phyloP scores from a whole-genome alignment of 2,329 filamentous ascomycete species.

The Ploettnerulaceae sp. region DNA sequence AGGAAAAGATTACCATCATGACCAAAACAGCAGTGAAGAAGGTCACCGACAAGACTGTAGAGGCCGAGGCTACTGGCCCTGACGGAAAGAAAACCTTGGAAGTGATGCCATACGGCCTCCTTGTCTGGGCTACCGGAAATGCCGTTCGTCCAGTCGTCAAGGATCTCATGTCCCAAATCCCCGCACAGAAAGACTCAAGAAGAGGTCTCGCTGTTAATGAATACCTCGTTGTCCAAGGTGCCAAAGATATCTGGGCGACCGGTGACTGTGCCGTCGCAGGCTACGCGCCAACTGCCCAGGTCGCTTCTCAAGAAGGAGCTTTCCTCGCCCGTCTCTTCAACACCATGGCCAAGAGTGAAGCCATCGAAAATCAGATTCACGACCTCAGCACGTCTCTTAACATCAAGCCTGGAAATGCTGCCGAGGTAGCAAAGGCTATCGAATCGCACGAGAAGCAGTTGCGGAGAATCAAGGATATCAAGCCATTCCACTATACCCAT shows the following conservation, averaged over 20 bases:
- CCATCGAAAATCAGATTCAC: slow-evolving; percentile 70
- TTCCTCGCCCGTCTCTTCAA: slow-evolving; percentile 97
- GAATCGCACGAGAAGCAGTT: slow-evolving; percentile 82
- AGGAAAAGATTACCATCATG: slow-evolving; percentile 95
- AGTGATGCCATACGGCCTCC: slow-evolving; percentile 84
- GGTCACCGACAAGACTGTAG: slow-evolving; percentile 86
- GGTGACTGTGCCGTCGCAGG: slow-evolving; percentile 97
- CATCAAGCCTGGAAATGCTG: slow-evolving; percentile 57
- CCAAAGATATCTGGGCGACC: slow-evolving; percentile 95
- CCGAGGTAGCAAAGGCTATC: slow-evolving; percentile 68
- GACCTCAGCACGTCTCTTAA: slow-evolving; percentile 61
- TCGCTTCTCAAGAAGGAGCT: slow-evolving; percentile 88
- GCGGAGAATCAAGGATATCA: slow-evolving; percentile 85
- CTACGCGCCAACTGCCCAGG: slow-evolving; percentile 95
- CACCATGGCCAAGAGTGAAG: slow-evolving; percentile 94
- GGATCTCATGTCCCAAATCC: slow-evolving; percentile 87
- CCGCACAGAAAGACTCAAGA: slow-evolving; percentile 90
- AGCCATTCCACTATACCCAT: slow-evolving; percentile 97
- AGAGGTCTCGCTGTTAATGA: slow-evolving; percentile 96
- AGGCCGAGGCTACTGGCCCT: slow-evolving; percentile 76
- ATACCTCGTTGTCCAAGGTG: slow-evolving; percentile 95
- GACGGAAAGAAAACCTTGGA: slow-evolving; percentile 81
- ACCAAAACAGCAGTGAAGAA: slow-evolving; percentile 99
- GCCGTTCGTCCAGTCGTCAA: slow-evolving; percentile 83
- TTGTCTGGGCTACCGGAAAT: slow-evolving; percentile 98